Conservation (phyloP, 148 eudicot genomes). For the Pharnaceum exiguum region DNA sequence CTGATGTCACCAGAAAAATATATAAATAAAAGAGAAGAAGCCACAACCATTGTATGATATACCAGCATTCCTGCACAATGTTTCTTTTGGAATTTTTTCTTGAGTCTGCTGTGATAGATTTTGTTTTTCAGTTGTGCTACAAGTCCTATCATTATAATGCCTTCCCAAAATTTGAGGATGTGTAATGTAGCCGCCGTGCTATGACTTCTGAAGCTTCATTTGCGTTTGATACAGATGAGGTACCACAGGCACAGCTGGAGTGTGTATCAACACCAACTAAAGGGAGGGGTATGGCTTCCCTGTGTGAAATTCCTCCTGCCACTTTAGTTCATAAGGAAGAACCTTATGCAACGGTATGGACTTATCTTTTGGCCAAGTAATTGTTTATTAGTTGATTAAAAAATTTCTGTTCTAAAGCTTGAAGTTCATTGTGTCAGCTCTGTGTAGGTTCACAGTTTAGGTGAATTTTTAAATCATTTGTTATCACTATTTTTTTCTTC, state of each 20-base stretch:
- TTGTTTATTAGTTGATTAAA: neutral
- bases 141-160: neutral
- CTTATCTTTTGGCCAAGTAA: neutral
- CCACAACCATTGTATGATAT: too few species aligned
- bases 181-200: neutral
- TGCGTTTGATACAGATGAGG: slow-evolving; percentile 48
- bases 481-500: too few species aligned
- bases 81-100: too few species aligned
- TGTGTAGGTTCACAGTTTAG: neutral
- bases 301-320: slow-evolving; percentile 42
- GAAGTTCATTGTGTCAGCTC: too few species aligned
- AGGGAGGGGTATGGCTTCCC: slow-evolving; percentile 79
- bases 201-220: slow-evolving; percentile 3
- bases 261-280: slow-evolving; percentile 55
- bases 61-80: too few species aligned
- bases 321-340: slow-evolving; percentile 76
- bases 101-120: too few species aligned
- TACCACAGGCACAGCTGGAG: slow-evolving; percentile 34
- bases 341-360: slow-evolving; percentile 83
- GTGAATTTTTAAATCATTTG: too few species aligned
- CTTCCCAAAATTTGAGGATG: neutral
- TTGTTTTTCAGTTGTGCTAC: too few species aligned
- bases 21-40: too few species aligned
- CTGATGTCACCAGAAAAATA: too few species aligned
- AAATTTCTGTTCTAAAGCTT: too few species aligned